Percentiles rank a stretch among this genome's conserved stretches.
phyloP scores from a whole-genome alignment of 768 basidiomycete genomes.

The Podaxis pistillaris region DNA sequence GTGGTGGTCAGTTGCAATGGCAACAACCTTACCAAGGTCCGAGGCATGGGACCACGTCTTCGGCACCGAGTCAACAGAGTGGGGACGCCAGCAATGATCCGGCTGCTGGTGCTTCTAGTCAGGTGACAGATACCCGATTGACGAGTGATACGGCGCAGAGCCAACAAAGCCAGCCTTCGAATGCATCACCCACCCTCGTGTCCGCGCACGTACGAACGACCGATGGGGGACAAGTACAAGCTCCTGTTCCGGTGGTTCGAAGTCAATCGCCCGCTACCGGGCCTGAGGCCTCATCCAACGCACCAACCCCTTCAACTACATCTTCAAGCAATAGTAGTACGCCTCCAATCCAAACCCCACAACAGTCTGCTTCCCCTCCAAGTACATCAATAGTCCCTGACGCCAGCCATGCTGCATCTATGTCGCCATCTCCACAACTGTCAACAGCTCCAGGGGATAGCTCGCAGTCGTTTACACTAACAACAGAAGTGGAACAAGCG shows the following conservation, averaged over 20 bases:
- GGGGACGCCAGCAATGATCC: neutral
- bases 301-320: neutral
- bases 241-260: neutral
- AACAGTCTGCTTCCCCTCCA: constrained; percentile 9
- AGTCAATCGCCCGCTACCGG: neutral
- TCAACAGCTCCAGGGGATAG: constrained; percentile 3
- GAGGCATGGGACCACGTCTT: neutral
- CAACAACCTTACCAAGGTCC: constrained; percentile 23
- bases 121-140: neutral
- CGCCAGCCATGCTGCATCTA: neutral
- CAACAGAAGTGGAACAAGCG: constrained; percentile 16
- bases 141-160: neutral
- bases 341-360: constrained; percentile 2
- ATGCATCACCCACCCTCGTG: neutral
- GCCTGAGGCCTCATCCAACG: neutral
- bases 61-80: neutral
- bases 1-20: constrained; percentile 20
- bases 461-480: constrained; percentile 15
- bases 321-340: neutral
- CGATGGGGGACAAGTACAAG: neutral
- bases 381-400: neutral
- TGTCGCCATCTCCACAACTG: neutral
- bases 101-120: neutral
- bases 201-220: neutral
- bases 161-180: neutral